Evolutionary conservation across 2,329 filamentous ascomycete species (phyloP).

Genomic region (Cercospora sp.): DNA sequence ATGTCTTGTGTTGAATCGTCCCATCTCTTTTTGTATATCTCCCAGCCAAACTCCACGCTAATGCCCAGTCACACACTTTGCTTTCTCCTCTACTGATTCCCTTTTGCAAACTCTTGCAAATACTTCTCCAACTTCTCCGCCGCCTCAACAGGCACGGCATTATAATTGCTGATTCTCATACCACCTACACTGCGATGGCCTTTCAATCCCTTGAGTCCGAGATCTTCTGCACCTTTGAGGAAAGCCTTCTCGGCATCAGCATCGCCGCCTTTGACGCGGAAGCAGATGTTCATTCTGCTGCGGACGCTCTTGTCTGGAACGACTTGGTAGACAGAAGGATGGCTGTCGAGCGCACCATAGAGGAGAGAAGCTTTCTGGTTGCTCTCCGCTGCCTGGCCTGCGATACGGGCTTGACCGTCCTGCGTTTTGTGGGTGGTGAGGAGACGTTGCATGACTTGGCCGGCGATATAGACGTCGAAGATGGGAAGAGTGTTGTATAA

Average conservation of each 20-base stretch:
- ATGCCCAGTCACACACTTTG: background rate
- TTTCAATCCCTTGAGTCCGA: slow-evolving; percentile 76
- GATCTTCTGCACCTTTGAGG: slow-evolving; percentile 67
- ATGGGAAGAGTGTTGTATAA: slow-evolving; percentile 96
- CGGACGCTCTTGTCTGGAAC: slow-evolving; percentile 74
- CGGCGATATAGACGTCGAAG: slow-evolving; percentile 88
- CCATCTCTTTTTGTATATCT: background rate
- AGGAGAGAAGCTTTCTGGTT: slow-evolving; percentile 74
- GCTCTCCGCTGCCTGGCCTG: slow-evolving; percentile 73
- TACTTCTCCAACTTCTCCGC: slow-evolving; percentile 68
- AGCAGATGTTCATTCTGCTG: slow-evolving; percentile 95
- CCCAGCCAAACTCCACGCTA: slow-evolving; percentile 13
- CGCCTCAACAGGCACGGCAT: slow-evolving; percentile 70
- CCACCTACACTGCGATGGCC: slow-evolving; percentile 86
- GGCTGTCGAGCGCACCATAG: slow-evolving; percentile 74
- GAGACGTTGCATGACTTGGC: slow-evolving; percentile 80
- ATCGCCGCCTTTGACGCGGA: slow-evolving; percentile 28
- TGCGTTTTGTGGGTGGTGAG: slow-evolving; percentile 56
- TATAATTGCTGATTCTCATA: slow-evolving; percentile 86
- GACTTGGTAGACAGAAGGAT: slow-evolving; percentile 72
- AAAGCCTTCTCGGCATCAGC: slow-evolving; percentile 76
- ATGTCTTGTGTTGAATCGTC: slow-evolving; percentile 12
- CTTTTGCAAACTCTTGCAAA: slow-evolving; percentile 59
- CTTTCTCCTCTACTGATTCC: background rate
- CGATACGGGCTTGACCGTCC: slow-evolving; percentile 62